phyloP scores from a whole-genome alignment of 352 stramenopile genomes.

The Phytophthora sojae region DNA sequence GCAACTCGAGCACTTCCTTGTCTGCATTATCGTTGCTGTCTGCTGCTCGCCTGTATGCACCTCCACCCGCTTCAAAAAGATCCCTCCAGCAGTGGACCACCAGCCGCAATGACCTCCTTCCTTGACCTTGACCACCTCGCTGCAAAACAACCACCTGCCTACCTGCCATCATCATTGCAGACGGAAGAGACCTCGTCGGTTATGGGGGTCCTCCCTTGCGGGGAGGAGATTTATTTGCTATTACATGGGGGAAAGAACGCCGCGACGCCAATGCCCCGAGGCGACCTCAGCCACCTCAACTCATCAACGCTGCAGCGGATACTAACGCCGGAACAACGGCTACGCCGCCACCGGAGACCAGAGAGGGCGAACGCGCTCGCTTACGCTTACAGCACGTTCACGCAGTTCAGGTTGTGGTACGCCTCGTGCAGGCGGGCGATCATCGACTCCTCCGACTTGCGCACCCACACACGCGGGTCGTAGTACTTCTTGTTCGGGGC shows the following conservation, averaged over 20 bases:
- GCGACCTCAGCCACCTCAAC: background rate
- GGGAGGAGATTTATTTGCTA: constrained; percentile 36
- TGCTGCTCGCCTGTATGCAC: too few species aligned
- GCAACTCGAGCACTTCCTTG: too few species aligned
- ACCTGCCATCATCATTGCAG: background rate
- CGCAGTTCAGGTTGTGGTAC: constrained; percentile 93
- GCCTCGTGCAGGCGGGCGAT: constrained; percentile 90
- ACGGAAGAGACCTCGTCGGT: background rate
- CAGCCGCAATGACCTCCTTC: background rate
- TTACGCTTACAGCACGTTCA: constrained; percentile 46
- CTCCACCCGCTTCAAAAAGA: too few species aligned
- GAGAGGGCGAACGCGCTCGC: background rate
- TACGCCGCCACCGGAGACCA: background rate
- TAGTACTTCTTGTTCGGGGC: constrained; percentile 99
- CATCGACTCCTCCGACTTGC: constrained; percentile 97
- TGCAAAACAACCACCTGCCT: too few species aligned
- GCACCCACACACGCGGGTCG: constrained; percentile 97
- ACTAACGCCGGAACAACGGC: constrained; percentile 23
- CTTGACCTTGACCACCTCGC: background rate
- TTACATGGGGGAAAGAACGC: constrained; percentile 36
- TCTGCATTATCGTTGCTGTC: too few species aligned
- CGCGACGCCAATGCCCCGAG: background rate
- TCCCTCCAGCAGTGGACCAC: too few species aligned
- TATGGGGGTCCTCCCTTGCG: constrained; percentile 2
- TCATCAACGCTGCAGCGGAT: constrained; percentile 4